Evolutionary conservation across 495 filamentous ascomycete species (phyloP).

Genomic region (Penicillium bialowiezense): DNA sequence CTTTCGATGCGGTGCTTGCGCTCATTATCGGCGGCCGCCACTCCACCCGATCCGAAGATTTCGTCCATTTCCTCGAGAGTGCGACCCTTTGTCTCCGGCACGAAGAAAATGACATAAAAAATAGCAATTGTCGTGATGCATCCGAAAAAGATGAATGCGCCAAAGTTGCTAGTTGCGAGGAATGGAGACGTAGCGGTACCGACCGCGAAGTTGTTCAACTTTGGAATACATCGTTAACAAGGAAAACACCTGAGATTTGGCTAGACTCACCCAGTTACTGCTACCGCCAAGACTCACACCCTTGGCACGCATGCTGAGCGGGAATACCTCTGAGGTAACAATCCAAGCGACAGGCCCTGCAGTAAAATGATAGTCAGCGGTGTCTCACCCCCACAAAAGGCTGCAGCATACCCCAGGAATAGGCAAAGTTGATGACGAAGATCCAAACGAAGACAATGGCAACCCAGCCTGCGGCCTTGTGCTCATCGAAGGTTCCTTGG

Average conservation of each 20-base stretch:
- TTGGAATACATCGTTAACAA: slow-evolving; percentile 12
- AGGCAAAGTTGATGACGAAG: slow-evolving; percentile 44
- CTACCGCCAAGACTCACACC: slow-evolving; percentile 41
- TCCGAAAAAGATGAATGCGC: slow-evolving; percentile 49
- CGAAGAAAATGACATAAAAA: slow-evolving; percentile 48
- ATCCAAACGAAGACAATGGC: slow-evolving; percentile 45
- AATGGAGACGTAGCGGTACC: slow-evolving; percentile 39
- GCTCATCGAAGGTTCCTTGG: slow-evolving; percentile 23
- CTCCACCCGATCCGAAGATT: slow-evolving; percentile 41
- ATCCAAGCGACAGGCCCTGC: slow-evolving; percentile 44
- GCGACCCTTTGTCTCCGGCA: slow-evolving; percentile 56
- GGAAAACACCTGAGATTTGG: neutral
- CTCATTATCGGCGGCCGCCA: slow-evolving; percentile 31
- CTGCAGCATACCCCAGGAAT: slow-evolving; percentile 36
- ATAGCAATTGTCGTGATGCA: slow-evolving; percentile 46
- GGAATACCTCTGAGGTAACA: slow-evolving; percentile 45
- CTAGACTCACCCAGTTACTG: slow-evolving; percentile 39
- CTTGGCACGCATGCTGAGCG: slow-evolving; percentile 42
- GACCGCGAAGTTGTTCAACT: slow-evolving; percentile 53
- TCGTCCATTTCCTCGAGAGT: slow-evolving; percentile 58
- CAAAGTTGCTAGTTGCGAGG: slow-evolving; percentile 30
- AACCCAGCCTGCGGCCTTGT: slow-evolving; percentile 38
- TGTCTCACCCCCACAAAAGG: neutral
- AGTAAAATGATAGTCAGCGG: slow-evolving; percentile 4
- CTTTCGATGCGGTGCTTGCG: slow-evolving; percentile 33